These are phyloP conservation scores for Dictyostelium capitatum DNA, from an alignment of 78 protist genomes.

Conservation along the genomic window DNA sequence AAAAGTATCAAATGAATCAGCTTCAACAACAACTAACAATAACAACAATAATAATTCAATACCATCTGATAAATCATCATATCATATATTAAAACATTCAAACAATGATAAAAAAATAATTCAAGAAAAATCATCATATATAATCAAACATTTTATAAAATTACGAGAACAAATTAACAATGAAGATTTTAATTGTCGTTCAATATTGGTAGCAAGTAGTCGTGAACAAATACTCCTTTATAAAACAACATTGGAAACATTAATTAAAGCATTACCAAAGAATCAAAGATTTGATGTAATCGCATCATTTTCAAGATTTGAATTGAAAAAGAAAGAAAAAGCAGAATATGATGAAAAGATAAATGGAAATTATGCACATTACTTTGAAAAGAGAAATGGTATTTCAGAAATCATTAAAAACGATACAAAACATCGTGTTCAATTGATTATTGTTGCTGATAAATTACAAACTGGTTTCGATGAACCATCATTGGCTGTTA, in stretches of 20 bases:
- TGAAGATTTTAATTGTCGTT: conserved; percentile 26
- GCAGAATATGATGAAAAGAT: conserved; percentile 33
- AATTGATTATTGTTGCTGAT: conserved; percentile 76
- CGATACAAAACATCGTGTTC: conserved; percentile 37
- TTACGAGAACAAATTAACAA: conserved; percentile 33
- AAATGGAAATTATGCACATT: conserved; percentile 61
- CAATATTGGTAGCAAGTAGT: conserved; percentile 64
- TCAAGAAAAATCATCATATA: conserved; percentile 68
- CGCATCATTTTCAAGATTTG: conserved; percentile 71
- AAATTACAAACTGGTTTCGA: conserved; percentile 79
- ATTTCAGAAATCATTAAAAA: conserved; percentile 44
- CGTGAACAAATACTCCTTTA: conserved; percentile 55
- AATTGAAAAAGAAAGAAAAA: conserved; percentile 14
- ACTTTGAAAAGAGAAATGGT: conserved; percentile 45
- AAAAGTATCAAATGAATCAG: not conserved
- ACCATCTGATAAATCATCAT: conserved; percentile 25
- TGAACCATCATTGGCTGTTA: conserved; percentile 63
- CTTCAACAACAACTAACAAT: not conserved
- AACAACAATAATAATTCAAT: too few species aligned
- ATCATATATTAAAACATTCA: conserved; percentile 41
- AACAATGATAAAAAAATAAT: conserved; percentile 47
- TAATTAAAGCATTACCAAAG: conserved; percentile 42
- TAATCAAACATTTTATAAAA: conserved; percentile 67
- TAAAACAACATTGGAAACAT: conserved; percentile 15
- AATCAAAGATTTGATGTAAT: conserved; percentile 60